Percentiles rank a stretch among this genome's conserved stretches.
phyloP scores from a whole-genome alignment of 2,329 filamentous ascomycete genomes.

The Paracamarosporium sp. region DNA sequence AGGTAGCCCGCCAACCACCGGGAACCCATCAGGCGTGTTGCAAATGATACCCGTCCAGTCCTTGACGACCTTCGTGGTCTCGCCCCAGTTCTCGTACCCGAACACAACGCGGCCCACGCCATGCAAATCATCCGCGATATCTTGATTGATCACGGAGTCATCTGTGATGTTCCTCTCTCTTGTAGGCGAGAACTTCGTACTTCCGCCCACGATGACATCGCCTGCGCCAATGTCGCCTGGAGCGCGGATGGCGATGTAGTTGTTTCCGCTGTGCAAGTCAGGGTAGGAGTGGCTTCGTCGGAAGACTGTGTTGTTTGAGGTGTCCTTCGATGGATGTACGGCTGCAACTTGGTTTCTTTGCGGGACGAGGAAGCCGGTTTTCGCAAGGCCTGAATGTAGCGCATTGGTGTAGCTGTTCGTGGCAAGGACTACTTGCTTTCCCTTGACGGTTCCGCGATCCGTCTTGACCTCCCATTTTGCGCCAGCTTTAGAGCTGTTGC shows the following conservation, averaged over 20 bases:
- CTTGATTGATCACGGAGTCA: slow-evolving; percentile 2
- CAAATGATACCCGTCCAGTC: slow-evolving; percentile 8
- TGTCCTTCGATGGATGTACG: slow-evolving; percentile 2
- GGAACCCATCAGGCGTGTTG: slow-evolving; percentile 8
- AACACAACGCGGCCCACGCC: slow-evolving; percentile 6
- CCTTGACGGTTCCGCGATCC: slow-evolving; percentile 6
- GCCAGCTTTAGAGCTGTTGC: neutral
- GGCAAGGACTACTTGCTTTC: neutral
- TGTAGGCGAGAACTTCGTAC: slow-evolving; percentile 7
- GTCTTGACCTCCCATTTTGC: slow-evolving; percentile 17
- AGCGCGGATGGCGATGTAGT: slow-evolving; percentile 8
- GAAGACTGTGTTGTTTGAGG: slow-evolving; percentile 5
- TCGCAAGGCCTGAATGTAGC: slow-evolving; percentile 4
- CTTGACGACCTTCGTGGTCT: neutral
- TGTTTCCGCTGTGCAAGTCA: slow-evolving; percentile 4
- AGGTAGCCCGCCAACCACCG: slow-evolving; percentile 4
- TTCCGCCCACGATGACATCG: slow-evolving; percentile 8
- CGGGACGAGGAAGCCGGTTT: slow-evolving; percentile 2
- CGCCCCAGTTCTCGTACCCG: slow-evolving; percentile 7
- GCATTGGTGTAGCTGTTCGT: slow-evolving; percentile 9
- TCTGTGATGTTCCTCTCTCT: slow-evolving; percentile 6
- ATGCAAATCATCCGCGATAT: slow-evolving; percentile 5
- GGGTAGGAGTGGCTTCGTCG: slow-evolving; percentile 5
- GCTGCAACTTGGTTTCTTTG: slow-evolving; percentile 4
- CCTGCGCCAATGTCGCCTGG: slow-evolving; percentile 4